phyloP scores from a whole-genome alignment of 1,284 basidiomycete species.

The Fomitopsis schrenkii region DNA sequence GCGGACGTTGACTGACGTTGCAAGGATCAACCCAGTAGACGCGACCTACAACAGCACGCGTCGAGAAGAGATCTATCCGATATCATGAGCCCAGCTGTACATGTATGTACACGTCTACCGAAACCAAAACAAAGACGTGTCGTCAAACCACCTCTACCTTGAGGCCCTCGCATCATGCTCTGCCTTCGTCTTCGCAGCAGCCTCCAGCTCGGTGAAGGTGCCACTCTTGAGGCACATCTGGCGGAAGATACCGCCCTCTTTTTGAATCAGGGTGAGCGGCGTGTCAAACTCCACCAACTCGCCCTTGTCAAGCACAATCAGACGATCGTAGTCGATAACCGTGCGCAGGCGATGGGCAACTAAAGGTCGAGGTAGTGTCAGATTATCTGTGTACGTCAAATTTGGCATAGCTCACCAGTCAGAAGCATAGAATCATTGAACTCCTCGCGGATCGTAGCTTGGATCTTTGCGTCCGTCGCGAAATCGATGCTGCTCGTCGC shows the following conservation, averaged over 20 bases:
- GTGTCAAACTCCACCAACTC: slow-evolving; percentile 81
- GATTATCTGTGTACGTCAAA: not conserved
- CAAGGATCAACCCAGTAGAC: no score
- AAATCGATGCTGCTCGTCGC: slow-evolving; percentile 78
- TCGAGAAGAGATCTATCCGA: not conserved
- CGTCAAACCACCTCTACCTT: not conserved
- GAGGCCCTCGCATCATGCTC: slow-evolving; percentile 9
- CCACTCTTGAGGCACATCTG: slow-evolving; percentile 83
- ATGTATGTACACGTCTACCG: not conserved
- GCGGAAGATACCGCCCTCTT: slow-evolving; percentile 72
- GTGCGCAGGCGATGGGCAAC: slow-evolving; percentile 72
- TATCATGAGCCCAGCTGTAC: not conserved
- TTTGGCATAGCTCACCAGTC: slow-evolving; percentile 38
- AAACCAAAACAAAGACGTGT: not conserved
- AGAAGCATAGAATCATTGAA: slow-evolving; percentile 61
- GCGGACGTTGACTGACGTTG: no score
- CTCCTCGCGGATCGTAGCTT: slow-evolving; percentile 76
- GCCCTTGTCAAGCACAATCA: slow-evolving; percentile 83
- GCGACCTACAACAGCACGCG: no score
- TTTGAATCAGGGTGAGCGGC: slow-evolving; percentile 71
- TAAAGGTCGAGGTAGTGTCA: slow-evolving; percentile 11
- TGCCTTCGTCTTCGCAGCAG: slow-evolving; percentile 46
- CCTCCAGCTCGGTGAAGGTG: slow-evolving; percentile 66
- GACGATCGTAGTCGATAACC: slow-evolving; percentile 74
- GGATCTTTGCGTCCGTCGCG: slow-evolving; percentile 75